A percentile compares a stretch with the other conserved stretches of the same genome.
Conservation (phyloP, 768 basidiomycete species). For the Mycena indigotica region DNA sequence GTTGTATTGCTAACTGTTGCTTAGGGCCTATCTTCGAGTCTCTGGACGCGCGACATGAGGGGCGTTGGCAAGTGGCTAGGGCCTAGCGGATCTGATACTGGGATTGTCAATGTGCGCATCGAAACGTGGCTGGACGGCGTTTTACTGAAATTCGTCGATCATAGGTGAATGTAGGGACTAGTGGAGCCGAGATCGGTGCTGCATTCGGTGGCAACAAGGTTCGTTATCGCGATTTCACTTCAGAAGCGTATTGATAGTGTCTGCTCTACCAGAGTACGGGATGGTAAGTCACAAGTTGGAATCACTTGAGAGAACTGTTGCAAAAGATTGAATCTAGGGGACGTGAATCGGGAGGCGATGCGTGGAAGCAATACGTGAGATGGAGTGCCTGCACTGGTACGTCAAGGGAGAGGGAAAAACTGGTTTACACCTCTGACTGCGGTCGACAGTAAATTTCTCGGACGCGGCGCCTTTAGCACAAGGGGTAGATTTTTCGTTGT, state of each 20-base stretch:
- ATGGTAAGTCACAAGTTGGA: slow-evolving; percentile 52
- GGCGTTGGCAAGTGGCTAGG: slow-evolving; percentile 92
- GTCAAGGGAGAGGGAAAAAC: no score
- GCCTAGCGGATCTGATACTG: slow-evolving; percentile 84
- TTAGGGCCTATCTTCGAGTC: slow-evolving; percentile 84
- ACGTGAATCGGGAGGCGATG: slow-evolving; percentile 94
- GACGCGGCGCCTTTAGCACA: slow-evolving; percentile 89
- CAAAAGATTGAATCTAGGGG: slow-evolving; percentile 57
- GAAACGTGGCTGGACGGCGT: not conserved
- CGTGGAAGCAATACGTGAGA: slow-evolving; percentile 97
- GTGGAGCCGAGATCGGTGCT: slow-evolving; percentile 68
- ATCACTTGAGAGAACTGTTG: slow-evolving; percentile 26
- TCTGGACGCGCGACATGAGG: slow-evolving; percentile 86
- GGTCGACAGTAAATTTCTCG: slow-evolving; percentile 77
- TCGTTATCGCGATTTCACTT: slow-evolving; percentile 26
- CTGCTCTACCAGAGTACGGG: slow-evolving; percentile 65
- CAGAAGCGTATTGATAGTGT: slow-evolving; percentile 21
- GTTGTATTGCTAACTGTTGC: slow-evolving; percentile 15
- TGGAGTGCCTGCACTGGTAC: slow-evolving; percentile 85
- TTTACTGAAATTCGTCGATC: not conserved
- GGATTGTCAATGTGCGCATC: slow-evolving; percentile 83
- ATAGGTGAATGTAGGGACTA: slow-evolving; percentile 63
- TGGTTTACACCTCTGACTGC: not conserved
- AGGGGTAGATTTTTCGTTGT: slow-evolving; percentile 80
- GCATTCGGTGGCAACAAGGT: slow-evolving; percentile 96